phyloP scores from a whole-genome alignment of 2,329 filamentous ascomycete species.

The Bertia moriformis region DNA sequence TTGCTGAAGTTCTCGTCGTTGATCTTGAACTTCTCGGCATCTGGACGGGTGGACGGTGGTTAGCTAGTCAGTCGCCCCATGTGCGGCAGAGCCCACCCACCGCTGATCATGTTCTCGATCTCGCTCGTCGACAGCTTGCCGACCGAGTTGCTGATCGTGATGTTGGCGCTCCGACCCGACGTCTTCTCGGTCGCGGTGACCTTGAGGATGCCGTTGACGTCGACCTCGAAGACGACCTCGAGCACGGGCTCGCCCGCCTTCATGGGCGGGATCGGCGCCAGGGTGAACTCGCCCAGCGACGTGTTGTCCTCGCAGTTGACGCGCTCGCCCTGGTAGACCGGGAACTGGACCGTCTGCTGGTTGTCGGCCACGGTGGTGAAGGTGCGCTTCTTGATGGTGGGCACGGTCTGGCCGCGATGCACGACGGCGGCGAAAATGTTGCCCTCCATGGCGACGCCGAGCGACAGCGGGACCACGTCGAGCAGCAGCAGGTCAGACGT shows the following conservation, averaged over 20 bases:
- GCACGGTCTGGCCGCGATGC: slow-evolving; percentile 61
- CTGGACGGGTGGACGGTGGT: slow-evolving; percentile 17
- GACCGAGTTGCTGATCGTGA: slow-evolving; percentile 98
- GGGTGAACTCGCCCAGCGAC: slow-evolving; percentile 89
- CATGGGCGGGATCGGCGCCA: slow-evolving; percentile 77
- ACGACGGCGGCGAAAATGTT: slow-evolving; percentile 97
- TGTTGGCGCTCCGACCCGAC: slow-evolving; percentile 94
- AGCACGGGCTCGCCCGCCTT: slow-evolving; percentile 90
- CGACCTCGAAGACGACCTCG: slow-evolving; percentile 97
- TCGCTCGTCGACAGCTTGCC: slow-evolving; percentile 89
- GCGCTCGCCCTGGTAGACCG: slow-evolving; percentile 89
- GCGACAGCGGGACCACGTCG: slow-evolving; percentile 88
- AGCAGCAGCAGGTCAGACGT: slow-evolving; percentile 88
- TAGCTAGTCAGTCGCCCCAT: neutral
- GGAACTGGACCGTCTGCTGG: slow-evolving; percentile 79
- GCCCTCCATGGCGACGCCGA: slow-evolving; percentile 98
- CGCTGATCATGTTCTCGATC: slow-evolving; percentile 96
- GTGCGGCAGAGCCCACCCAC: slow-evolving; percentile 23
- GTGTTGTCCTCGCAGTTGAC: slow-evolving; percentile 98
- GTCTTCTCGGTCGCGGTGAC: slow-evolving; percentile 98
- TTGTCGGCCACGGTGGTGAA: slow-evolving; percentile 75
- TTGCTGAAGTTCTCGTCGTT: slow-evolving; percentile 98
- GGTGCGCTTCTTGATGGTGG: slow-evolving; percentile 65
- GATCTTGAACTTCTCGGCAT: slow-evolving; percentile 97
- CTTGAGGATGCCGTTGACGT: slow-evolving; percentile 99